Base-by-base conservation (phyloP, 2,329 filamentous ascomycete species). In the Xylariaceae sp. region DNA sequence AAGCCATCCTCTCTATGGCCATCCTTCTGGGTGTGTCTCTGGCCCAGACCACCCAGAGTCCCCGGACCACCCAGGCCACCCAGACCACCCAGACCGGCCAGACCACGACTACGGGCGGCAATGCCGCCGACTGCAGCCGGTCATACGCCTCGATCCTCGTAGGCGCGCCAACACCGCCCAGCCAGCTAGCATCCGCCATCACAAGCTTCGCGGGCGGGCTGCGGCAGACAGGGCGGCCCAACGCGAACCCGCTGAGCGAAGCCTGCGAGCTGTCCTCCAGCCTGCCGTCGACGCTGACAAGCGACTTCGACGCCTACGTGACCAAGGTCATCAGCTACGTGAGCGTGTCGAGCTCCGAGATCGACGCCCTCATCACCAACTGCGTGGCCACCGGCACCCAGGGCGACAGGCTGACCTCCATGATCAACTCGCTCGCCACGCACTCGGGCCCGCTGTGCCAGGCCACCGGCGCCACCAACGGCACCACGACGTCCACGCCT, bases 221-320 rank as follows among this genome's bases (percentile, higher is more conserved):
- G 4, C 41, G 41, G 13, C 41, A 43, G 41, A 43, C 41, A 8
- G 41, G 41, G 21, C n/a, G 21, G 41, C 34, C 13, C 1, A 34
- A 29, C n/a, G 13, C 29, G 16, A 46, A 57, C 51, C 55, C 55
- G 30, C 12, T 53, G 29, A 55, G 56, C 9, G 29, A 58, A 48
- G 55, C 55, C 12, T 64, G 62, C 56, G 49, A 29, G 5, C 50
- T 62, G 52, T 56, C 42, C 5, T 46, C 57, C 10, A 18, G 26
- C 6, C 45, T 64, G 22, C 55, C 61, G 2, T 15, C 50, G 8
- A 59, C 61, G 34, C 49, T 64, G 19, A 34, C 36, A n/a, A 47
- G 53, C 52, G 53, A 56, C 29, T 59, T 60, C 34, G 51, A 46
- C 18, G 46, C 44, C n/a, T 64, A 62, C 55, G 42, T 47, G n/a